Evolutionary conservation across 768 basidiomycete species (phyloP), one percentile per base, ranked within the genome.

Genomic region (Coprinopsis sp.): DNA sequence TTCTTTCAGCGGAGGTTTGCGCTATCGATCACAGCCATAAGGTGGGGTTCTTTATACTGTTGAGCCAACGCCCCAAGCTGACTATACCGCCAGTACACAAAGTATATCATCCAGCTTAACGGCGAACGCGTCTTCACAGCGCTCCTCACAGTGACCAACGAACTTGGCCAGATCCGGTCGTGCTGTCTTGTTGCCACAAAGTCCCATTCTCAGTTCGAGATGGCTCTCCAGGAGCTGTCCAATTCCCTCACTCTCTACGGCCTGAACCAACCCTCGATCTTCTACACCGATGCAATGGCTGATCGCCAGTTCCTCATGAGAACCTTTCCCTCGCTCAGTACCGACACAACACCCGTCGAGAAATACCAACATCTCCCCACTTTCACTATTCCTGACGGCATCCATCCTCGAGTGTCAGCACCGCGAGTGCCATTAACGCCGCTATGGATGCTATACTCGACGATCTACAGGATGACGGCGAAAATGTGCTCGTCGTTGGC

Each of bases 211-310:
- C 3, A 64, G n/a, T n/a, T n/a, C n/a, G n/a, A n/a, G n/a, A n/a
- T n/a, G n/a, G n/a, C n/a, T n/a, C n/a, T n/a, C n/a, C n/a, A n/a
- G n/a, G n/a, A n/a, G n/a, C n/a, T n/a, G n/a, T n/a, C n/a, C n/a
- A n/a, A n/a, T n/a, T n/a, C 62, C 2, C 58, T 70, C 1, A 18
- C 53, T 0, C 44, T 49, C 10, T 67, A 62, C 53, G 61, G 65
- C 1, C 63, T 63, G 31, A 16, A 33, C 2, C 49, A 59, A 16
- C 56, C 59, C 23, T 0, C 14, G 0, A n/a, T 61, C 5, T 44
- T 65, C 13, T 66, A 57, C 46, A 66, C 64, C 0, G 63, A 69
- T 34, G 64, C 58, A 34, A 58, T 66, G 39, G 37, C 52, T 0
- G 65, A 67, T 36, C 64, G 62, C 42, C 37, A 47, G 1, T 58